These are phyloP conservation scores for Moricandia moricandioides DNA, from an alignment of 345 rosid genomes.

Conservation along the genomic window DNA sequence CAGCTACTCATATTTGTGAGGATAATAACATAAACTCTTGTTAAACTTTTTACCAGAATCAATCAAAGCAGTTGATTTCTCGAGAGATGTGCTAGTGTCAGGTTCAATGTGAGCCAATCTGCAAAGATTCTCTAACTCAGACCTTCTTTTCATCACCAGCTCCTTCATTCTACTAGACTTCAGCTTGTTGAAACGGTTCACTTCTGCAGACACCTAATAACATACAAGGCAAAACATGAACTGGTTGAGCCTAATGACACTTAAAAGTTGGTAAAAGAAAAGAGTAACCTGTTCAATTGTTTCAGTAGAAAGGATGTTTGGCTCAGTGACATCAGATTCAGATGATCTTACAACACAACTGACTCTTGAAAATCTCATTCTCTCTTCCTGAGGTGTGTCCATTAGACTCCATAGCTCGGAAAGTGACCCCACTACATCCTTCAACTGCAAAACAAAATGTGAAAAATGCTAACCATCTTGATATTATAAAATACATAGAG, in stretches of 20 bases:
- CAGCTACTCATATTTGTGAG: not conserved
- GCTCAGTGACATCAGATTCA: slow-evolving; percentile 63
- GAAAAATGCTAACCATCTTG: not conserved
- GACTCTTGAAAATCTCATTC: slow-evolving; percentile 53
- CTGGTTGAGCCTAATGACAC: not conserved
- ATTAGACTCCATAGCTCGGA: slow-evolving; percentile 88
- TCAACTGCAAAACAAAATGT: slow-evolving; percentile 54
- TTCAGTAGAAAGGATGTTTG: slow-evolving; percentile 65
- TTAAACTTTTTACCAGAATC: slow-evolving; percentile 63
- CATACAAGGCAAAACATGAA: not conserved
- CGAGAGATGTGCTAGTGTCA: slow-evolving; percentile 73
- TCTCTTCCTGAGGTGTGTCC: slow-evolving; percentile 80
- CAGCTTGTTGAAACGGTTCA: slow-evolving; percentile 67
- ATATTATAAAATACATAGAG: not conserved
- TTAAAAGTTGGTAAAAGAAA: not conserved
- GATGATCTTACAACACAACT: slow-evolving; percentile 53
- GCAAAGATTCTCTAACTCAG: slow-evolving; percentile 74
- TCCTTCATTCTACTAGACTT: slow-evolving; percentile 96
- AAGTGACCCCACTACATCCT: slow-evolving; percentile 52
- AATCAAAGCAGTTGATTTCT: slow-evolving; percentile 83
- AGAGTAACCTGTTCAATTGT: slow-evolving; percentile 64
- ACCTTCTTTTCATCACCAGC: slow-evolving; percentile 80
- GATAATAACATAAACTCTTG: not conserved
- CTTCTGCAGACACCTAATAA: slow-evolving; percentile 79
- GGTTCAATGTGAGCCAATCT: slow-evolving; percentile 74